Base-by-base conservation (phyloP, 345 rosid species). In the Geranium rotundifolium region DNA sequence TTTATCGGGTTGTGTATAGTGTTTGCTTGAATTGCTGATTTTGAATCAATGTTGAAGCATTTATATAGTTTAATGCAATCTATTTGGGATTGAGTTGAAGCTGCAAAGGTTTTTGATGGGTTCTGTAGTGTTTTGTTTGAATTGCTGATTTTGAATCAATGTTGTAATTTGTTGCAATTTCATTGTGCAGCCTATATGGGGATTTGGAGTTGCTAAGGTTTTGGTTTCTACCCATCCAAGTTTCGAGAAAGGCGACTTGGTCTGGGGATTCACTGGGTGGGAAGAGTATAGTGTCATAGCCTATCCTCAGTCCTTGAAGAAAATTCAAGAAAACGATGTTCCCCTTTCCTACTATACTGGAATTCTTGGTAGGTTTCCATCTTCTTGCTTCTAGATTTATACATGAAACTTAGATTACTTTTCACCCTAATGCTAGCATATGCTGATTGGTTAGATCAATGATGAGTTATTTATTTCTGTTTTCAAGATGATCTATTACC, bases 261-360 rank as follows among this genome's bases (percentile, higher is more conserved):
- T 82, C 46, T 81, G 82, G 87, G 91, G 88, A 58, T 59, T 50
- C 1, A 81, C 85, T 50, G 76, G 79, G 3, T 88, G 88, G 96
- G 90, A 85, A 61, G 85, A 88, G 75, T 81, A 85, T 18, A 74
- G 75, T 69, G 67, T 75, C 30, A 61, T 82, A 5, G 73, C 70
- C 46, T 62, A 75, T 17, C 66, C 76, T 0, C 67, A 74, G 19
- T 52, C 9, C 19, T 69, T 84, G 52, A 77, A 73, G 57, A 82
- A 82, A 71, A 82, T 88, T 57, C 75, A 65, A 10, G 78, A 75
- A 41, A 67, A 71, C 0, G 79, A 84, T 72, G 62, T 84, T 30
- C 91, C 90, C 10, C 82, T 85, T 56, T 84, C 88, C 49, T 72
- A 76, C 57, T 84, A 85, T 67, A 77, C 82, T 2, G 85, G 91